Conservation (phyloP, 2,329 filamentous ascomycete species). For the Lecanosticta acicola region DNA sequence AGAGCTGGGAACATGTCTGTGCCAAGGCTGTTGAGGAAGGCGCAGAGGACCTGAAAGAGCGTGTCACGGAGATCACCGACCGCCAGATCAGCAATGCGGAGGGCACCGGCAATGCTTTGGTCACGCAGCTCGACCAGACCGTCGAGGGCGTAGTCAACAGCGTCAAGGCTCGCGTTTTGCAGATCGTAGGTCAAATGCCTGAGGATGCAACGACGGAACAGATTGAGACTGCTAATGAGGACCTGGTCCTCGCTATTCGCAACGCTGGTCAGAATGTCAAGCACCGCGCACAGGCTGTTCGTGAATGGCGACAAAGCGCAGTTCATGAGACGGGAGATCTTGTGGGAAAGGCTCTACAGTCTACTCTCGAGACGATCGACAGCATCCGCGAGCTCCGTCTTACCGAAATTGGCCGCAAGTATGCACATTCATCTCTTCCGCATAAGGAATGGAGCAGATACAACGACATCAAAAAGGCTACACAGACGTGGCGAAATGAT, state of each 20-base stretch:
- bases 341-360: constrained; percentile 67
- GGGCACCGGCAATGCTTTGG: constrained; percentile 59
- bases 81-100: constrained; percentile 62
- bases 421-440: constrained; percentile 93
- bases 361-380: constrained; percentile 76
- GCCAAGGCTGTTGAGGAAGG: constrained; percentile 79
- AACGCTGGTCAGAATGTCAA: constrained; percentile 67
- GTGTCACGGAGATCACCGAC: constrained; percentile 65
- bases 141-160: constrained; percentile 57
- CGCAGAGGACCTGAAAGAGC: constrained; percentile 58
- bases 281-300: constrained; percentile 68
- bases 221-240: constrained; percentile 48
- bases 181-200: constrained; percentile 51
- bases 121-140: constrained; percentile 63
- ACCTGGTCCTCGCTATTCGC: constrained; percentile 55
- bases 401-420: constrained; percentile 85
- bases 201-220: constrained; percentile 51
- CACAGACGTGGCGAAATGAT: constrained; percentile 78
- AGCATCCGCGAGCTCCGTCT: constrained; percentile 77
- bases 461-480: constrained; percentile 75
- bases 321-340: constrained; percentile 63
- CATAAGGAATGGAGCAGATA: constrained; percentile 98
- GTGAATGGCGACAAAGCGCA: constrained; percentile 69
- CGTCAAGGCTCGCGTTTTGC: constrained; percentile 63
- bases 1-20: constrained; percentile 84